These are phyloP conservation scores for Mesotaenium endlicherianum DNA, from an alignment of 139 green algal genomes.

Conservation along the genomic window DNA sequence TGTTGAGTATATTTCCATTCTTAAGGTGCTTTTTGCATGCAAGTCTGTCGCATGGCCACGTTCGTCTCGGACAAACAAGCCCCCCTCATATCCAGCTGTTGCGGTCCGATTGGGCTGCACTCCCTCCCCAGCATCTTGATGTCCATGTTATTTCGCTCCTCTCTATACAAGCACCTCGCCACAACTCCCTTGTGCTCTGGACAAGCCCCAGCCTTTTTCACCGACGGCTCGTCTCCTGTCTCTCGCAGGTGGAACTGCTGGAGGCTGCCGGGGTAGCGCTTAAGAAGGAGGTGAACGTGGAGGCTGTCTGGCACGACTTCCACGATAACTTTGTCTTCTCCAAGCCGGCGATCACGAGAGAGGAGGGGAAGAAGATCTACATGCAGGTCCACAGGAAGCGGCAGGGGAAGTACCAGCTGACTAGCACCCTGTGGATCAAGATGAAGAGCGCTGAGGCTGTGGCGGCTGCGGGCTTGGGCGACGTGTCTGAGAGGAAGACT, in stretches of 20 bases:
- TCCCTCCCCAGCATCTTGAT: too few relatives aligned
- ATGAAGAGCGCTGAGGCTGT: constrained; percentile 20
- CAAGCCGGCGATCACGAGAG: not conserved
- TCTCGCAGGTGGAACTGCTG: not conserved
- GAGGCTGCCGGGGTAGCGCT: not conserved
- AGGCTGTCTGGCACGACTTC: constrained; percentile 4
- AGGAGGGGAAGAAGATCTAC: not conserved
- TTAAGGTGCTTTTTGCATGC: too few relatives aligned
- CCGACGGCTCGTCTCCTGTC: too few relatives aligned
- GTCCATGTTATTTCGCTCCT: too few relatives aligned
- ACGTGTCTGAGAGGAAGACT: not conserved
- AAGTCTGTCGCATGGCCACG: too few relatives aligned
- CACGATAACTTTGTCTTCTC: constrained; percentile 11
- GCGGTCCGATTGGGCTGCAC: too few relatives aligned
- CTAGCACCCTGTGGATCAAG: constrained; percentile 2
- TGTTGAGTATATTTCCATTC: too few relatives aligned
- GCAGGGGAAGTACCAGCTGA: constrained; percentile 9
- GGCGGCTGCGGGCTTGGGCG: not conserved
- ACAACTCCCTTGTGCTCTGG: too few relatives aligned
- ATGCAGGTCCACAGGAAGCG: not conserved
- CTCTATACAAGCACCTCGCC: too few relatives aligned
- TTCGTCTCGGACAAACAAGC: too few relatives aligned
- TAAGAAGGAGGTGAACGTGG: not conserved
- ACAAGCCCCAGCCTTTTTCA: too few relatives aligned
- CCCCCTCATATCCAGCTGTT: too few relatives aligned